Conservation (phyloP, 2,329 filamentous ascomycete species). For the Helotiales sp. region DNA sequence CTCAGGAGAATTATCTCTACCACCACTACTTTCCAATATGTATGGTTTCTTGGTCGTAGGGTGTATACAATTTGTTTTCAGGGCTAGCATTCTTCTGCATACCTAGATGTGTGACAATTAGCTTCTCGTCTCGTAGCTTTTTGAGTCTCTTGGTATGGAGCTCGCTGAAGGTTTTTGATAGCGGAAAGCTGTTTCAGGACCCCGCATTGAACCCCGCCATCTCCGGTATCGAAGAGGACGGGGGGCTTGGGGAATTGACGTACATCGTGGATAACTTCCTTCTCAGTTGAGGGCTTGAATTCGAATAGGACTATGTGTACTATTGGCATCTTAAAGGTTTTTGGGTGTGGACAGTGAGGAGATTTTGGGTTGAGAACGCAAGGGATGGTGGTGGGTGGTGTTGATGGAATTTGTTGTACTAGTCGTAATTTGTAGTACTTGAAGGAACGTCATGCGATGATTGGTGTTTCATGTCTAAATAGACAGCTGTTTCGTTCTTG, state of each 20-base stretch:
- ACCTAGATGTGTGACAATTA: slow-evolving; percentile 40
- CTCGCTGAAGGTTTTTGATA: not conserved
- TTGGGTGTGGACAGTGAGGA: not conserved
- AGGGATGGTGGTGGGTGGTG: not conserved
- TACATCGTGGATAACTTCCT: slow-evolving; percentile 57
- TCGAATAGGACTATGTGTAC: slow-evolving; percentile 69
- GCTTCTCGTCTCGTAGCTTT: not conserved
- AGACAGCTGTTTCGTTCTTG: not conserved
- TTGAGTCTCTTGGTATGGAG: no score
- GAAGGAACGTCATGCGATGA: slow-evolving; percentile 18
- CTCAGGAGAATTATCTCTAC: slow-evolving; percentile 62
- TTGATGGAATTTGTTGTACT: no score
- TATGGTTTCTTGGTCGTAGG: slow-evolving; percentile 59
- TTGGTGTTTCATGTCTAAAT: slow-evolving; percentile 11
- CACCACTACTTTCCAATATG: slow-evolving; percentile 57
- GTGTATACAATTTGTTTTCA: slow-evolving; percentile 60
- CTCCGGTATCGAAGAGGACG: not conserved
- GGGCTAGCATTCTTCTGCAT: slow-evolving; percentile 54
- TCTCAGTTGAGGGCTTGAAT: slow-evolving; percentile 54
- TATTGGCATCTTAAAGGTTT: slow-evolving; percentile 51
- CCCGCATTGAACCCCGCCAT: slow-evolving; percentile 18
- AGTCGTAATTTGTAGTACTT: not conserved
- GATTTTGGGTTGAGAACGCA: not conserved
- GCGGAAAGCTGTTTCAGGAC: slow-evolving; percentile 27
- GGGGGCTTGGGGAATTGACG: slow-evolving; percentile 30